Evolutionary conservation across 352 stramenopile genomes (phyloP), one percentile per base, ranked within the genome.

Genomic region (Globisporangium polare): DNA sequence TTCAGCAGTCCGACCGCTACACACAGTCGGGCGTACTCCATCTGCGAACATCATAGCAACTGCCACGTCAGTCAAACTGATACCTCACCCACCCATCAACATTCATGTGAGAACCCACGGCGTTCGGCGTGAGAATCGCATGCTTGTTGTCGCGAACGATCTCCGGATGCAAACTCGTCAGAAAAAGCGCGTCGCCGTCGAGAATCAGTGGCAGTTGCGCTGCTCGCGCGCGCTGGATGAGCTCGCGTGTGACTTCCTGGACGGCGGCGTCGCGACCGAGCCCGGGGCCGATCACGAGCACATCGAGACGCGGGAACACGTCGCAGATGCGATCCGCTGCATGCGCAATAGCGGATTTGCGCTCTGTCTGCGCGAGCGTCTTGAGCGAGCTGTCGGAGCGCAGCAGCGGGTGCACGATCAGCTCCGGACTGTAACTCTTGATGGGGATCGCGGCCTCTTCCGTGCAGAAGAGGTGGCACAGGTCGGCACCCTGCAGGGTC

Each of bases 351-450:
- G 68, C 56, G 1, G 42, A 9, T 17, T 46, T 42, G 17, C 66
- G 68, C 1, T 80, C 60, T 2, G 54, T 29, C 0, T 17, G n/a
- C 4, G 47, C 0, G 1, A 73, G 46, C 0, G 10, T 20, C 0
- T 56, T 29, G 0, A 80, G 26, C 0, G 75, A 77, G 18, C 63
- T 66, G 31, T 90, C 83, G 12, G 80, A 89, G n/a, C 66, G 77
- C 51, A 95, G 68, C 12, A 92, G 65, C 49, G 86, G 86, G 27
- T 95, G 86, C 18, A 98, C 96, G 73, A 99, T 99, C 22, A 99
- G 82, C 75, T 99, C 96, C 0, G 96, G 96, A 61, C 88, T 97
- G 79, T 99, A 99, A 63, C 84, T 97, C 73, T 99, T 99, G 76
- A 99, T 98, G 4, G 96, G 92, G 22, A 97, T 74, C n/a, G 90